Evolutionary conservation across 2,329 filamentous ascomycete genomes (phyloP).

Genomic region (Pestalotiopsis sp.): DNA sequence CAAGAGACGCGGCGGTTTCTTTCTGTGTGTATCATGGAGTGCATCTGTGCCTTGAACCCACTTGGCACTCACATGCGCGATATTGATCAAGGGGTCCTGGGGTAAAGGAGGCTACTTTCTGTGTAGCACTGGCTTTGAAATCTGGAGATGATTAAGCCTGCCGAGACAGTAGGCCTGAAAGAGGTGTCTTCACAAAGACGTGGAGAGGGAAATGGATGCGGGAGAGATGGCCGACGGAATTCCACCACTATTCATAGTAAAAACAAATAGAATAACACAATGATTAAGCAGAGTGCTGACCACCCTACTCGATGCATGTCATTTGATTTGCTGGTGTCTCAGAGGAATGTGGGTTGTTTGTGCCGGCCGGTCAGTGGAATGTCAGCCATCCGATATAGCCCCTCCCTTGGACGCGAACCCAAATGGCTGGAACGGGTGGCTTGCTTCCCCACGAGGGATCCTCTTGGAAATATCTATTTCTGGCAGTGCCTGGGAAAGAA

Average conservation of each 20-base stretch:
- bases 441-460: not conserved
- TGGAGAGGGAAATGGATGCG: not conserved
- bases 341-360: too few relatives aligned
- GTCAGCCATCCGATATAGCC: not conserved
- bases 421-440: not conserved
- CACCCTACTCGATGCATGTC: too few relatives aligned
- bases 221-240: not conserved
- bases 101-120: not conserved
- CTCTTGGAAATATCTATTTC: not conserved
- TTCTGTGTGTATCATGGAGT: not conserved
- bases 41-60: not conserved
- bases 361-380: too few relatives aligned
- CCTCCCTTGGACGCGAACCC: not conserved
- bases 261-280: too few relatives aligned
- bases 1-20: not conserved
- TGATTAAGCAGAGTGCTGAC: too few relatives aligned
- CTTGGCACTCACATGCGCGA: not conserved
- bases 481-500: not conserved
- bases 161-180: not conserved
- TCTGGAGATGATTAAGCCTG: not conserved
- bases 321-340: too few relatives aligned
- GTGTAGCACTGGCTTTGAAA: not conserved
- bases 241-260: too few relatives aligned
- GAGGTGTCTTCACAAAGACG: not conserved
- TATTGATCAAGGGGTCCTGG: not conserved